phyloP scores from a whole-genome alignment of 441 rosid species.

The Erodium chrysanthum region DNA sequence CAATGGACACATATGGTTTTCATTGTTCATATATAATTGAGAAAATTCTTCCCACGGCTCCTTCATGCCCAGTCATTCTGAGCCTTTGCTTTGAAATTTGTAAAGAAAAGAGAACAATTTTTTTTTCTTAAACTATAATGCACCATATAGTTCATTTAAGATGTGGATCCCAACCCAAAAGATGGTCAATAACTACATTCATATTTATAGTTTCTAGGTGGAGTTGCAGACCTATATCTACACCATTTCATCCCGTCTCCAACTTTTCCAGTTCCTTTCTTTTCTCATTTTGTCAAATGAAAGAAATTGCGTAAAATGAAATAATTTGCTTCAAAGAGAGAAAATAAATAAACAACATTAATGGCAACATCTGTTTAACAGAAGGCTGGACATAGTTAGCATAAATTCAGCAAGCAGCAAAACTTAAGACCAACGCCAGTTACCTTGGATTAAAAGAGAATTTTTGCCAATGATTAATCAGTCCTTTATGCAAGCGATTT shows the following conservation, averaged over 20 bases:
- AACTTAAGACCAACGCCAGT: conserved; percentile 18
- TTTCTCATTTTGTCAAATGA: neutral
- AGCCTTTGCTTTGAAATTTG: neutral
- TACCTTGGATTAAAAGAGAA: conserved; percentile 96
- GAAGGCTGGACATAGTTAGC: neutral
- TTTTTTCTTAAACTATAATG: neutral
- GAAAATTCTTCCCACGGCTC: neutral
- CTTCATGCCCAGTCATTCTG: neutral
- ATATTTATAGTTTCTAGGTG: neutral
- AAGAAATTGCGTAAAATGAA: neutral
- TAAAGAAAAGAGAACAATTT: neutral
- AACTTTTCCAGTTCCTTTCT: neutral
- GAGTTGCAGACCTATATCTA: neutral
- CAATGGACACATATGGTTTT: too few species aligned
- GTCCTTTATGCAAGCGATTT: conserved; percentile 69
- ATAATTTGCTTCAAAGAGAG: neutral
- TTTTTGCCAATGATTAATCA: conserved; percentile 92
- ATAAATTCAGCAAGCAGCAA: conserved; percentile 2
- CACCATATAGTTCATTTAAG: neutral
- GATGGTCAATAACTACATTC: neutral
- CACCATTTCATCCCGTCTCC: neutral
- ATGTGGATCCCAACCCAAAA: neutral
- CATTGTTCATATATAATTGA: neutral
- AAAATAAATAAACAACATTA: neutral
- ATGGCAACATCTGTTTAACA: neutral